Evolutionary conservation across 2,329 filamentous ascomycete species (phyloP), one percentile per base, ranked within the genome.

Genomic region (Microdochium nivale): DNA sequence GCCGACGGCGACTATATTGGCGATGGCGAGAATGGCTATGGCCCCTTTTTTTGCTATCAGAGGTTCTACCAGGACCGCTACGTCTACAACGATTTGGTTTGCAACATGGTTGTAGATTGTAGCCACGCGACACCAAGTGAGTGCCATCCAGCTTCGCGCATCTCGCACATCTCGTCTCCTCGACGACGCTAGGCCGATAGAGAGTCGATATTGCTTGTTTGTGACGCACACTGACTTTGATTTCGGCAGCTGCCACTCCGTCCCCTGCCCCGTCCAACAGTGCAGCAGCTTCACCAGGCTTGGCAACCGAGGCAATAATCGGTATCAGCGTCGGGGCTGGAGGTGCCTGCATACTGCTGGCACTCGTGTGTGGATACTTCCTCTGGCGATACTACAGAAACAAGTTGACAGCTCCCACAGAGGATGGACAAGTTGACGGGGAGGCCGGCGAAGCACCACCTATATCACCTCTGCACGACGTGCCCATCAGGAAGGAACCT

Each of bases 11-110:
- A 61, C 37, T 64, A 58, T 25, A 64, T 65, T 1, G 66, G 66
- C 3, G 61, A 52, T 1, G 66, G 63, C 4, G 37, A 60, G 47
- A 69, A 69, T 48, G 65, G 60, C 1, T 68, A 63, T 43, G 57
- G 54, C 2, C 54, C 54, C 19, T 68, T 67, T 47, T 57, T 53
- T 1, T 69, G 66, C 51, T 68, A 62, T 59, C 59, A 64, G 52
- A 56, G 27, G 21, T 59, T 57, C n/a, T 23, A 52, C 25, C 40
- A 48, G n/a, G 50, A 59, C 13, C 50, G 65, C 23, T 68, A 67
- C 40, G 52, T n/a, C 3, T 61, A 61, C 25, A 55, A 57, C 30
- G 54, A 53, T 14, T 58, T 54, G 14, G 53, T 48, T 9, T 69
- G 66, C 54, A 59, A 58, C 16, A 57, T 61, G 49, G 55, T 60